These are phyloP conservation scores for Litchi chinensis DNA, from an alignment of 345 rosid species.

Conservation along the genomic window DNA sequence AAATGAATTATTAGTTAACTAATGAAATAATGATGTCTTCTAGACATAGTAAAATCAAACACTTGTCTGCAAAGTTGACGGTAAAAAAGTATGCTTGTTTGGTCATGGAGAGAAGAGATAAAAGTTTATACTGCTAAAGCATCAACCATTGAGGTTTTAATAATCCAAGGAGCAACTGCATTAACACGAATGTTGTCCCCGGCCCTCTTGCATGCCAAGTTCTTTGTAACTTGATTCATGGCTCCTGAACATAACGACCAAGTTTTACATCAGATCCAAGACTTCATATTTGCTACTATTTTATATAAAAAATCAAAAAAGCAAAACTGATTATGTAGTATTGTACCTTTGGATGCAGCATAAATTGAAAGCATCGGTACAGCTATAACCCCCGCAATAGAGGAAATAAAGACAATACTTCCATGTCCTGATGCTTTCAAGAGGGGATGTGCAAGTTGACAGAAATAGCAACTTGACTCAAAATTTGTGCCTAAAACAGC, in stretches of 20 bases:
- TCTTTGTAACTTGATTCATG: constrained; percentile 46
- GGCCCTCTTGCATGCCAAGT: constrained; percentile 60
- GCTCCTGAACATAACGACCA: constrained; percentile 32
- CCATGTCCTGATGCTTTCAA: constrained; percentile 50
- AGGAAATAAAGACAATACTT: constrained; percentile 49
- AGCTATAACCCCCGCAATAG: constrained; percentile 38
- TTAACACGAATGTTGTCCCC: constrained; percentile 48
- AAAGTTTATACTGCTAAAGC: not conserved
- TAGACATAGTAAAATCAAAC: not conserved
- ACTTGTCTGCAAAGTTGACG: not conserved
- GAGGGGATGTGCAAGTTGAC: constrained; percentile 53
- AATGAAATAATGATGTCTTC: not conserved
- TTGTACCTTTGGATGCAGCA: constrained; percentile 47
- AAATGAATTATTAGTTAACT: not conserved
- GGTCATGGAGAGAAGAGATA: not conserved
- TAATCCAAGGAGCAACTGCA: constrained; percentile 45
- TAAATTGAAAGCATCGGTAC: constrained; percentile 33
- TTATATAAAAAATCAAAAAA: no score
- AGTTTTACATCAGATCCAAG: no score
- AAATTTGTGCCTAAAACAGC: constrained; percentile 38
- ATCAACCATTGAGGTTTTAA: constrained; percentile 31
- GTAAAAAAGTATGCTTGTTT: no score
- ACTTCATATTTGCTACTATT: no score
- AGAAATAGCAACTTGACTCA: constrained; percentile 46
- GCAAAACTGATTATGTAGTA: not conserved